These are phyloP conservation scores for Globisporangium spinosum DNA, from an alignment of 352 stramenopile species.

Conservation along the genomic window DNA sequence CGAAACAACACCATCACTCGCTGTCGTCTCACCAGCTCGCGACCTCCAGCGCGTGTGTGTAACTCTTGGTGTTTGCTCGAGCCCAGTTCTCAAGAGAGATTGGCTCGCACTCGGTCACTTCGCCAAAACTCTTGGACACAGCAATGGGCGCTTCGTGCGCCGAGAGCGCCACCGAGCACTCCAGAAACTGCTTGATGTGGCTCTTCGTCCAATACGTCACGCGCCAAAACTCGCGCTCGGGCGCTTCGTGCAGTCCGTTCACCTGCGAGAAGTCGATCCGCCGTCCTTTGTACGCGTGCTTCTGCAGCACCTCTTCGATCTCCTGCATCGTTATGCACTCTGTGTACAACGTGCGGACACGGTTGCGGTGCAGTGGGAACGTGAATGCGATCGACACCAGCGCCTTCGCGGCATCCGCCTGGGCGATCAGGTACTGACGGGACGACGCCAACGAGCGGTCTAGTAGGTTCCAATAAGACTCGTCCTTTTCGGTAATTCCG, in stretches of 20 bases:
- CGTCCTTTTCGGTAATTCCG: neutral
- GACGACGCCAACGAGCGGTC: conserved; percentile 39
- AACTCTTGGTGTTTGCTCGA: conserved; percentile 38
- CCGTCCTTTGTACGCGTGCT: conserved; percentile 31
- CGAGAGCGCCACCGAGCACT: conserved; percentile 42
- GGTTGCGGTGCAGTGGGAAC: conserved; percentile 50
- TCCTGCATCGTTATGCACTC: conserved; percentile 40
- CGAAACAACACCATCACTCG: neutral
- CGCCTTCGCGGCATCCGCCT: conserved; percentile 54
- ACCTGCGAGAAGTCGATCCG: conserved; percentile 38
- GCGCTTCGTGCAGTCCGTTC: conserved; percentile 37
- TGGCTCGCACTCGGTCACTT: conserved; percentile 50
- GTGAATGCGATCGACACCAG: conserved; percentile 44
- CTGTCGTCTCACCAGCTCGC: neutral
- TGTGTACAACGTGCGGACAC: conserved; percentile 47
- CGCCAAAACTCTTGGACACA: conserved; percentile 51
- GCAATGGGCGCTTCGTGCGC: conserved; percentile 19
- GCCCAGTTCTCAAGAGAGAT: conserved; percentile 56
- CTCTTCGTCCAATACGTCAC: conserved; percentile 48
- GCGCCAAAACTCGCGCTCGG: conserved; percentile 47
- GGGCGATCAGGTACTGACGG: conserved; percentile 47
- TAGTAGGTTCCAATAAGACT: conserved; percentile 31
- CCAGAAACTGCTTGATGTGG: conserved; percentile 44
- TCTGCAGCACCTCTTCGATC: conserved; percentile 37
- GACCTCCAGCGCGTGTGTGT: conserved; percentile 38